Conservation (phyloP, 768 basidiomycete species). For the Chlorophyllum brunneum region DNA sequence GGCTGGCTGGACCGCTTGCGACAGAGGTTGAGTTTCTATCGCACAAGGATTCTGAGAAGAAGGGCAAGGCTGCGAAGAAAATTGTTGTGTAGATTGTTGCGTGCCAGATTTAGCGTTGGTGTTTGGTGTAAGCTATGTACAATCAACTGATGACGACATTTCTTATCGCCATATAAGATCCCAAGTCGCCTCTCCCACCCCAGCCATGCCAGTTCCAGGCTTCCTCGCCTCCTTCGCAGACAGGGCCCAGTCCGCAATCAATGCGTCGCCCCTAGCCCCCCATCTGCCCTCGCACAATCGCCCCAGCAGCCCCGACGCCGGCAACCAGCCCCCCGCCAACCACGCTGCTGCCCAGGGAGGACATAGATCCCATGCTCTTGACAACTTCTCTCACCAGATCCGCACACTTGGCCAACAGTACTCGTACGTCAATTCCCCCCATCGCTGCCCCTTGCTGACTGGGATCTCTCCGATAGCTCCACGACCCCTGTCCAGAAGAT, state of each 20-base stretch:
- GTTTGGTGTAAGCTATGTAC: constrained; percentile 24
- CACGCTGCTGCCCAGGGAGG: constrained; percentile 39
- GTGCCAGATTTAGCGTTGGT: constrained; percentile 18
- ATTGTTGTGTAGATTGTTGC: constrained; percentile 51
- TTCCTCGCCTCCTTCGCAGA: constrained; percentile 69
- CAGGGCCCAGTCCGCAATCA: constrained; percentile 72
- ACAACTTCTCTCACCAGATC: constrained; percentile 66
- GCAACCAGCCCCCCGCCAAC: constrained; percentile 37
- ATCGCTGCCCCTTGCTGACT: constrained; percentile 12
- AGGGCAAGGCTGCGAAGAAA: constrained; percentile 81
- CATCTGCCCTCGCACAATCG: constrained; percentile 40
- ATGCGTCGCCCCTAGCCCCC: constrained; percentile 53
- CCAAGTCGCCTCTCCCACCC: constrained; percentile 14
- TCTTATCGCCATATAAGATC: constrained; percentile 14
- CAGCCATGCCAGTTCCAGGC: constrained; percentile 53
- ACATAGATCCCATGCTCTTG: constrained; percentile 53
- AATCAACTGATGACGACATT: constrained; percentile 16
- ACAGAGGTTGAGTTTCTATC: constrained; percentile 94
- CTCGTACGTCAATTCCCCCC: constrained; percentile 37
- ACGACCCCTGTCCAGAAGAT: constrained; percentile 72
- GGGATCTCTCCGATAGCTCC: constrained; percentile 28
- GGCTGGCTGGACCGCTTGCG: constrained; percentile 79
- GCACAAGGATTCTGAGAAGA: constrained; percentile 95
- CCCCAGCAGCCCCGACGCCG: constrained; percentile 32
- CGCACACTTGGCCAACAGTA: constrained; percentile 75